phyloP scores from a whole-genome alignment of 352 stramenopile genomes.

The Globisporangium abappressorium region DNA sequence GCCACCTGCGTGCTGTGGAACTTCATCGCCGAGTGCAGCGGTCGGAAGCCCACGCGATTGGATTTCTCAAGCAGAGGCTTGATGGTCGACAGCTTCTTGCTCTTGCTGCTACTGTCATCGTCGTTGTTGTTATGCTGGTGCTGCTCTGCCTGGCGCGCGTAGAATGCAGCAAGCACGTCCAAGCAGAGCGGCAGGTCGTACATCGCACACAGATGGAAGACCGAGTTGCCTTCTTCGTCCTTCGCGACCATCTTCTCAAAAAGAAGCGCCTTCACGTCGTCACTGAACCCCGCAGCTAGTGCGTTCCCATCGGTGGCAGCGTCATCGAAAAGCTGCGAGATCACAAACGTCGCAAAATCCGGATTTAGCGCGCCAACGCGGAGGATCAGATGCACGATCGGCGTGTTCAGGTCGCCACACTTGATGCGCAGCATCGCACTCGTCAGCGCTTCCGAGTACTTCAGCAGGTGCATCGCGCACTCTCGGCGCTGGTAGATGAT shows the following conservation, averaged over 20 bases:
- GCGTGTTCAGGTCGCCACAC: slow-evolving; percentile 55
- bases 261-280: slow-evolving; percentile 46
- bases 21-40: slow-evolving; percentile 72
- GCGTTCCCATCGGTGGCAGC: not conserved
- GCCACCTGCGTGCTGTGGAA: slow-evolving; percentile 35
- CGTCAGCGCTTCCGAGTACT: slow-evolving; percentile 62
- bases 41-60: slow-evolving; percentile 62
- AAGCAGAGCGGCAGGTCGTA: slow-evolving; percentile 52
- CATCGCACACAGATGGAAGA: slow-evolving; percentile 79
- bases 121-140: slow-evolving; percentile 15
- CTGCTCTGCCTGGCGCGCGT: slow-evolving; percentile 26
- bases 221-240: slow-evolving; percentile 74
- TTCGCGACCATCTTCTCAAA: slow-evolving; percentile 45
- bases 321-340: slow-evolving; percentile 36
- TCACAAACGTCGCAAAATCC: slow-evolving; percentile 35
- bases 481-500: slow-evolving; percentile 52
- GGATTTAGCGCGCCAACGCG: slow-evolving; percentile 61
- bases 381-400: slow-evolving; percentile 67
- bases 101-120: not conserved
- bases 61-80: slow-evolving; percentile 44
- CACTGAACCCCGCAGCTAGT: slow-evolving; percentile 6
- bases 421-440: slow-evolving; percentile 67
- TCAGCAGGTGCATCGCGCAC: slow-evolving; percentile 46
- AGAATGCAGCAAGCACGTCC: slow-evolving; percentile 44
- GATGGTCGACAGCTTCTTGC: slow-evolving; percentile 25